Conservation (phyloP, 371 early-diverging fungal genomes). For the Thermomucor indicae-seudaticae region DNA sequence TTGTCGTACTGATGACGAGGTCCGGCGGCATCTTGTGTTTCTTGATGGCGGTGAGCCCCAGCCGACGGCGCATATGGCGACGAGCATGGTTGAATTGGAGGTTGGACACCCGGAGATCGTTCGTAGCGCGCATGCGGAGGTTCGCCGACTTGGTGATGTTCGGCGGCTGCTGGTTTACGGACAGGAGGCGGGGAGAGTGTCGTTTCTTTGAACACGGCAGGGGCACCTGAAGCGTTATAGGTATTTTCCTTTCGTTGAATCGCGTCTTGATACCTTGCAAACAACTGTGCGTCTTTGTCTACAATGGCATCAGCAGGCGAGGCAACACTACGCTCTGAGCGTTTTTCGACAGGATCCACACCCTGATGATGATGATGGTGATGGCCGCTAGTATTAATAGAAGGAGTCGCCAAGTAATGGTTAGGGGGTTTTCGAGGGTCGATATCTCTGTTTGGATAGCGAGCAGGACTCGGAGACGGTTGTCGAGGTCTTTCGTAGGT, state of each 20-base stretch:
- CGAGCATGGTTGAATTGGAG: no score
- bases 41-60: no score
- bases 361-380: no score
- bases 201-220: neutral
- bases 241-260: neutral
- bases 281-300: slow-evolving; percentile 6
- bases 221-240: neutral
- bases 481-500: slow-evolving; percentile 1
- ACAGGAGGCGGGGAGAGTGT: neutral
- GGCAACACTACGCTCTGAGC: neutral
- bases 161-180: neutral
- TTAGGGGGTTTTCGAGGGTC: neutral
- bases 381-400: neutral
- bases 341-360: no score
- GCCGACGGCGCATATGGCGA: no score
- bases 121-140: neutral
- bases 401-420: neutral
- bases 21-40: no score
- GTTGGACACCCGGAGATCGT: no score
- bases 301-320: neutral
- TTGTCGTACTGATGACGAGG: no score
- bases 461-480: neutral
- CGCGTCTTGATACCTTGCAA: slow-evolving; percentile 9
- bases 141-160: neutral
- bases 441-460: neutral